These are phyloP conservation scores for Turritis glabra DNA, from an alignment of 345 rosid genomes.

Conservation along the genomic window DNA sequence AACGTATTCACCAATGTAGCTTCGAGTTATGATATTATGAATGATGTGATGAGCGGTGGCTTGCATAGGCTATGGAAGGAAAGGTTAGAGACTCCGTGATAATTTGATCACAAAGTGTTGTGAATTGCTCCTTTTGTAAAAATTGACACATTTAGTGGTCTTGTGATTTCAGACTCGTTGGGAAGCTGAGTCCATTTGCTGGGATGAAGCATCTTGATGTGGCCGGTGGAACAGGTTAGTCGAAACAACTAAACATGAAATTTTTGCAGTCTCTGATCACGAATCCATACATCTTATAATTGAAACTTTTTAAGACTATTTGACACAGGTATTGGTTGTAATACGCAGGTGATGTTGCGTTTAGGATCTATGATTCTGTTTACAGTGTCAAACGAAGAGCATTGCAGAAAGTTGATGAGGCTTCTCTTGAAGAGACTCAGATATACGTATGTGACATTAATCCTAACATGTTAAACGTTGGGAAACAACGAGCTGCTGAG, in stretches of 20 bases:
- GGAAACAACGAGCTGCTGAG: conserved; percentile 74
- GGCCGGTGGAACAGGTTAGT: conserved; percentile 92
- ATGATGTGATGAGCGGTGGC: conserved; percentile 95
- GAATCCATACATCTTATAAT: neutral
- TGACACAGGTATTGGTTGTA: conserved; percentile 8
- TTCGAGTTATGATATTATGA: conserved; percentile 93
- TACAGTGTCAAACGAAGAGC: conserved; percentile 62
- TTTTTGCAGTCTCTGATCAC: neutral
- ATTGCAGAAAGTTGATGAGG: conserved; percentile 57
- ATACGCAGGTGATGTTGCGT: conserved; percentile 89
- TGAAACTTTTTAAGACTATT: neutral
- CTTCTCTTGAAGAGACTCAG: conserved; percentile 68
- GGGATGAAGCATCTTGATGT: conserved; percentile 99
- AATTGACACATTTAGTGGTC: neutral
- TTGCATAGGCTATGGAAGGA: conserved; percentile 96
- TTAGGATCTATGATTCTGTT: conserved; percentile 71
- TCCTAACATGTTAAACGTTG: conserved; percentile 86
- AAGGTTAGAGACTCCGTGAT: conserved; percentile 49
- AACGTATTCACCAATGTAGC: conserved; percentile 88
- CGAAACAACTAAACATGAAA: neutral
- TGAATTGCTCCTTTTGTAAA: neutral
- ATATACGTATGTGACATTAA: conserved; percentile 92
- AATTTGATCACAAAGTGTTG: neutral
- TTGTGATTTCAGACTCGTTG: conserved; percentile 63
- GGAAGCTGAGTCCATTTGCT: conserved; percentile 78